Conservation (phyloP, 2,329 filamentous ascomycete genomes). For the Aspergillus fructus region DNA sequence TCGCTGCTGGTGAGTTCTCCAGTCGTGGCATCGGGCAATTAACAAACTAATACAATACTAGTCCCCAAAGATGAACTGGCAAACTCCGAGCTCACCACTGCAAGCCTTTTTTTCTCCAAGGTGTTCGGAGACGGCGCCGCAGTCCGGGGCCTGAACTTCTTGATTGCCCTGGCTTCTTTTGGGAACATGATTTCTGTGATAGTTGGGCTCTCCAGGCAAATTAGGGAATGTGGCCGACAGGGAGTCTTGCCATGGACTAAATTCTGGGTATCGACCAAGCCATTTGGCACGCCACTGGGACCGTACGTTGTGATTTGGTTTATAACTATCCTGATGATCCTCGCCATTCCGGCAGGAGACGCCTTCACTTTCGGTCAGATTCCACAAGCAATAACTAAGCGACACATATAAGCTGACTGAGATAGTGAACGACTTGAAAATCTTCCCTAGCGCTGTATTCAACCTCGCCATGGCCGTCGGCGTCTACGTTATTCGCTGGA, state of each 20-base stretch:
- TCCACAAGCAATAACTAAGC: too few relatives aligned
- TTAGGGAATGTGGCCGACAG: slow-evolving; percentile 61
- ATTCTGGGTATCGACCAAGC: slow-evolving; percentile 63
- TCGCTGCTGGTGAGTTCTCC: slow-evolving; percentile 42
- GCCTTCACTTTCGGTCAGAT: slow-evolving; percentile 56
- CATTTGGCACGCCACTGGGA: slow-evolving; percentile 62
- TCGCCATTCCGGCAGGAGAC: slow-evolving; percentile 61
- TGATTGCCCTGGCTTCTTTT: slow-evolving; percentile 58
- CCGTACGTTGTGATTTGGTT: slow-evolving; percentile 59
- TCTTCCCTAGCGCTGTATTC: slow-evolving; percentile 62
- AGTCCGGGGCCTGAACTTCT: slow-evolving; percentile 55
- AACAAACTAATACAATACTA: not conserved
- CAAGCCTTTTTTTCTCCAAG: slow-evolving; percentile 58
- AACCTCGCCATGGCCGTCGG: slow-evolving; percentile 57
- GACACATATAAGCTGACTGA: not conserved
- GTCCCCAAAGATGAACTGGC: slow-evolving; percentile 55
- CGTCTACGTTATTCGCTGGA: slow-evolving; percentile 57
- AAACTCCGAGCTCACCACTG: slow-evolving; percentile 54
- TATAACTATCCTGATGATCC: slow-evolving; percentile 60
- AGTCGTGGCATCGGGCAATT: too few relatives aligned
- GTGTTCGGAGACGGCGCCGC: slow-evolving; percentile 54
- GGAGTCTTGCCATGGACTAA: slow-evolving; percentile 60
- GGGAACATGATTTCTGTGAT: slow-evolving; percentile 59
- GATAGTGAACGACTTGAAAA: slow-evolving; percentile 54
- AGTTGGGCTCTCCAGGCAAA: slow-evolving; percentile 55